A percentile compares a stretch with the other conserved stretches of the same genome.
These are phyloP conservation scores for Leccinum proliferum DNA, from an alignment of 1,284 basidiomycete species.

Conservation along the genomic window DNA sequence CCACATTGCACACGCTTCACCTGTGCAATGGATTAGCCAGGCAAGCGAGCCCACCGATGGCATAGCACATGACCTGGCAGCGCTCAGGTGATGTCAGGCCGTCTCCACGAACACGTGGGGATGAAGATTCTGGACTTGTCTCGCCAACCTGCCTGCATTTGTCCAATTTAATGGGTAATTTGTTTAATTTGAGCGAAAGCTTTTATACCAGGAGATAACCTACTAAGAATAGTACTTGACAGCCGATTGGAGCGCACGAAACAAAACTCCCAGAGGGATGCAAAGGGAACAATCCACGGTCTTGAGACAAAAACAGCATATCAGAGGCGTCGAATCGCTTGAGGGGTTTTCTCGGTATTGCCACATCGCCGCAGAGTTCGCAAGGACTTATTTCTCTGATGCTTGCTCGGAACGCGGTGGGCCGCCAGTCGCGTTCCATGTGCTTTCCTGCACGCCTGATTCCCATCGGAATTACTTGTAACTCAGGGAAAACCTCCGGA, in stretches of 20 bases:
- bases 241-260: constrained; percentile 4
- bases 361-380: neutral
- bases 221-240: neutral
- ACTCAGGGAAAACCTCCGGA: neutral
- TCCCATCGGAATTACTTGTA: constrained; percentile 6
- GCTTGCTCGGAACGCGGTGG: neutral
- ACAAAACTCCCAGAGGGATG: neutral
- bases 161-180: neutral
- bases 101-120: constrained; percentile 7
- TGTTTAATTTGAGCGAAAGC: constrained; percentile 1
- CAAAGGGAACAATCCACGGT: constrained; percentile 1
- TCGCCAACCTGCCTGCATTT: neutral
- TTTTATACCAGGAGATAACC: constrained; percentile 5
- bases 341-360: constrained; percentile 1
- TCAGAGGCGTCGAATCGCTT: constrained; percentile 1
- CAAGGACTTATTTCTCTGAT: neutral
- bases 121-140: neutral
- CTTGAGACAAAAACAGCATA: neutral
- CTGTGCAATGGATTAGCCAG: neutral
- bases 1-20: constrained; percentile 5
- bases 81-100: neutral
- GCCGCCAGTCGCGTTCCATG: constrained; percentile 2
- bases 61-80: constrained; percentile 4
- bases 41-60: constrained; percentile 3
- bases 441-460: constrained; percentile 1